Base-by-base conservation (phyloP, 116 monocot genomes). In the Zostera marina region DNA sequence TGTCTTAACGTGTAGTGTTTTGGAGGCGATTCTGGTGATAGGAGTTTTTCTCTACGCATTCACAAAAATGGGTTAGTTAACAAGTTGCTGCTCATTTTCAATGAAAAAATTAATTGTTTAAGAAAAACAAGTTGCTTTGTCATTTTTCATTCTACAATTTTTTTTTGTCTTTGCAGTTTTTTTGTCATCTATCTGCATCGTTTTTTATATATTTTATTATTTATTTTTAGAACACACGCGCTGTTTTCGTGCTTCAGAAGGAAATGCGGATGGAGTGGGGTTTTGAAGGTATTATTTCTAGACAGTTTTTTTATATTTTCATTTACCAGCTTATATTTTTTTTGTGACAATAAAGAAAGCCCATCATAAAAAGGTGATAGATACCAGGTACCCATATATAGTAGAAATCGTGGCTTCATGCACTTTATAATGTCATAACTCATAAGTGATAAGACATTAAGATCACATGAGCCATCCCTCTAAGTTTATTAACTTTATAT, bases 221-320 rank as follows among this genome's bases (percentile, higher is more conserved):
- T 19, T 22, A 73, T 49, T 22, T 63, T 21, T 62, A 83, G 88
- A 54, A 45, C 39, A 22, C 44, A 58, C 13, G 85, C 85, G 22
- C 54, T 66, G 55, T 91, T 85, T 85, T 47, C 44, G 7, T 91
- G 91, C 75, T 82, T 82, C 64, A 79, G 91, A 71, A 73, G 41
- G 39, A 91, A 74, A 66, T 91, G 91, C 69, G 82, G 80, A 20
- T 85, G 79, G 82, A 73, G 44, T n/a, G 91, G 85, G 22, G 21
- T n/a, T 60, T 47, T 69, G n/a, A 25, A 67, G 84, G 90, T 81
- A 47, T 47, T 11, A 46, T 3, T 32, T 32, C 4, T 32, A 5
- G 32, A 32, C 32, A 32, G 32, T 32, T 32, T 32, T 32, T 32
- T 32, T 32, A 32, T 32, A 32, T 2, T 0, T n/a, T n/a, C n/a